Conservation (phyloP, 2,329 filamentous ascomycete species). For the Colletotrichum somersetense region DNA sequence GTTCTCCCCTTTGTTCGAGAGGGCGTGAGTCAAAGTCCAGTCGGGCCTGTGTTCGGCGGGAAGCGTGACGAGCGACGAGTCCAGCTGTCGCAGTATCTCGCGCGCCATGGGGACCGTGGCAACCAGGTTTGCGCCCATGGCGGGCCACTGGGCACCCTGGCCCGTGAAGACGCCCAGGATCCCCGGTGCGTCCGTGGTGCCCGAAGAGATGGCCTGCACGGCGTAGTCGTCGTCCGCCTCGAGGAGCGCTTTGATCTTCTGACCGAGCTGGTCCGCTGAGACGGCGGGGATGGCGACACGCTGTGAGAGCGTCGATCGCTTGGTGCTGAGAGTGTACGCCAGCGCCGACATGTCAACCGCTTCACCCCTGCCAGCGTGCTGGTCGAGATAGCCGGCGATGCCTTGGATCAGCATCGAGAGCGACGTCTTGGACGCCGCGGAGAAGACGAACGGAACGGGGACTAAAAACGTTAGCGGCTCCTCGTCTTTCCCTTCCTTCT, state of each 20-base stretch:
- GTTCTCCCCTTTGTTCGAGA: slow-evolving; percentile 33
- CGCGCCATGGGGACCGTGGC: not conserved
- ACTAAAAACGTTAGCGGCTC: not conserved
- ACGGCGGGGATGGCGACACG: not conserved
- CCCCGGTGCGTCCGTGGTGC: not conserved
- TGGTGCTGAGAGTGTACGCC: not conserved
- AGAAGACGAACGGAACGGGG: not conserved
- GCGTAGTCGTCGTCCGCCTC: slow-evolving; percentile 1
- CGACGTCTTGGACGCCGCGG: not conserved
- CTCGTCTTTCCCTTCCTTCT: not conserved
- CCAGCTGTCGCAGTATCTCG: slow-evolving; percentile 18
- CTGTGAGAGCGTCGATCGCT: not conserved
- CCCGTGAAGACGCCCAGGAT: slow-evolving; percentile 48
- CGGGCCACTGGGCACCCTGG: slow-evolving; percentile 49
- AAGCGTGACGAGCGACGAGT: not conserved
- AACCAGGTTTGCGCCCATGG: slow-evolving; percentile 43
- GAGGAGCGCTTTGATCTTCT: slow-evolving; percentile 1
- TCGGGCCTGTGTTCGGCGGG: slow-evolving; percentile 11
- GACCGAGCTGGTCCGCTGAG: not conserved
- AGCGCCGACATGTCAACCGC: slow-evolving; percentile 3
- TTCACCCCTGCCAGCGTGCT: not conserved
- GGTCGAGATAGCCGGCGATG: not conserved
- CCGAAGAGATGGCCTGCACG: slow-evolving; percentile 1
- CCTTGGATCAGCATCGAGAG: not conserved
- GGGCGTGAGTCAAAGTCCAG: slow-evolving; percentile 41